Evolutionary conservation across 2,329 filamentous ascomycete species (phyloP), one percentile per base, ranked within the genome.

Genomic region (Cadophora gregata): DNA sequence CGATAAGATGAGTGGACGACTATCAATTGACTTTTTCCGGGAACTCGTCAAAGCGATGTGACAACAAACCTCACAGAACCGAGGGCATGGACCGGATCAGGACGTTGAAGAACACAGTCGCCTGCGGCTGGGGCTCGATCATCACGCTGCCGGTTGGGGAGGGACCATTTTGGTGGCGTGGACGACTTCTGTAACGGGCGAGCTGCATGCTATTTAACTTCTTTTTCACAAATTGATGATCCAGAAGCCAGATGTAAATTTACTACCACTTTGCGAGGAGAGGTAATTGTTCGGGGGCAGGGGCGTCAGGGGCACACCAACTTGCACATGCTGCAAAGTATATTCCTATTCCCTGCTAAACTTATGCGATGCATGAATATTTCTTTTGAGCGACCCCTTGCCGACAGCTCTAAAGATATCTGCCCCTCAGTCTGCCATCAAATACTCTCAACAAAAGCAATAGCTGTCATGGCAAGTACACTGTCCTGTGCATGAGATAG

Each of bases 391-490:
- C n/a, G 50, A 25, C 14, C 16, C 50, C 27, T 29, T 16, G 27
- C 50, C 31, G 9, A 31, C 16, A 4, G 7, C 50, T 53, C 25
- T 53, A 5, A 14, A 53, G 50, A 31, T 29, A 12, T 31, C 1
- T 51, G 12, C 48, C 12, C 21, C 48, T 27, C 10, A 9, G 10
- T 31, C 29, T 53, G 48, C 48, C 50, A 16, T 12, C 16, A 53
- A 8, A 53, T 53, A 16, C 50, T 53, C 25, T 29, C 16, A 53
- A 31, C 25, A 53, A 53, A 53, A 53, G 50, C 25, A 53, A 53
- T 19, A 1, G 4, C n/a, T 29, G 6, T n/a, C 50, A 31, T 14
- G 14, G 27, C 27, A 12, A 16, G 10, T 42, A 42, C 25, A 53
- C 19, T 31, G 1, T 14, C 31, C 31, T 6, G 12, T 9, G 50